Conservation (phyloP, 352 stramenopile genomes). For the Pythium aphanidermatum region DNA sequence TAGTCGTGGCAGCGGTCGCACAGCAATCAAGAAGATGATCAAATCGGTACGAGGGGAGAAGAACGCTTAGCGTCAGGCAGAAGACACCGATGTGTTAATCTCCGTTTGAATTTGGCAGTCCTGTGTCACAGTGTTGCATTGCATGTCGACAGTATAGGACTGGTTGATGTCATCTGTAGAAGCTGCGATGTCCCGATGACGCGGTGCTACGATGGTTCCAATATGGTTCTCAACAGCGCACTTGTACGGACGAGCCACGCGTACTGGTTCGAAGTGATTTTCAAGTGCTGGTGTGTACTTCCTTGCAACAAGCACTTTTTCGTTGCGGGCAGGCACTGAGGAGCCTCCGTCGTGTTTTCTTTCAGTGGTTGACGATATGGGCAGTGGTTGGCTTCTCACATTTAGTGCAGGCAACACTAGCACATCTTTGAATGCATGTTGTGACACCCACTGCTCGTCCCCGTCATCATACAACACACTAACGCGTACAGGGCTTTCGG, state of each 20-base stretch:
- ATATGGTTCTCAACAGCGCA: conserved; percentile 22
- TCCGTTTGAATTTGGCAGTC: conserved; percentile 16
- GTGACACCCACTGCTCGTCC: conserved; percentile 34
- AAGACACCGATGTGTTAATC: not conserved
- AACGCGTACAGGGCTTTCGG: conserved; percentile 9
- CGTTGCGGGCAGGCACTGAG: no score
- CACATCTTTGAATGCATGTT: conserved; percentile 24
- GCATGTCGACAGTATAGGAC: not conserved
- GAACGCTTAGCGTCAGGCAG: conserved; percentile 32
- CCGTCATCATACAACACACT: conserved; percentile 45
- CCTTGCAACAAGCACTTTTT: conserved; percentile 27
- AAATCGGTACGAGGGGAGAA: conserved; percentile 70
- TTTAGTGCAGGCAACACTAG: conserved; percentile 13
- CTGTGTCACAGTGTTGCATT: not conserved
- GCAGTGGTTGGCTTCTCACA: not conserved
- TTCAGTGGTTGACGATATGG: not conserved
- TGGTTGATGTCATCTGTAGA: conserved; percentile 8
- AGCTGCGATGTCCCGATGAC: conserved; percentile 19
- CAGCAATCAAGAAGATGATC: conserved; percentile 64
- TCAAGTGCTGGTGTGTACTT: conserved; percentile 23
- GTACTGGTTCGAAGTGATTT: conserved; percentile 40
- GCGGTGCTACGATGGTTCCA: conserved; percentile 27
- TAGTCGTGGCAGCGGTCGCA: conserved; percentile 7
- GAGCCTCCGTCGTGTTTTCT: no score
- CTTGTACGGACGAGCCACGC: conserved; percentile 28